Conservation (phyloP, 2,329 filamentous ascomycete species). For the Alternaria longipes region DNA sequence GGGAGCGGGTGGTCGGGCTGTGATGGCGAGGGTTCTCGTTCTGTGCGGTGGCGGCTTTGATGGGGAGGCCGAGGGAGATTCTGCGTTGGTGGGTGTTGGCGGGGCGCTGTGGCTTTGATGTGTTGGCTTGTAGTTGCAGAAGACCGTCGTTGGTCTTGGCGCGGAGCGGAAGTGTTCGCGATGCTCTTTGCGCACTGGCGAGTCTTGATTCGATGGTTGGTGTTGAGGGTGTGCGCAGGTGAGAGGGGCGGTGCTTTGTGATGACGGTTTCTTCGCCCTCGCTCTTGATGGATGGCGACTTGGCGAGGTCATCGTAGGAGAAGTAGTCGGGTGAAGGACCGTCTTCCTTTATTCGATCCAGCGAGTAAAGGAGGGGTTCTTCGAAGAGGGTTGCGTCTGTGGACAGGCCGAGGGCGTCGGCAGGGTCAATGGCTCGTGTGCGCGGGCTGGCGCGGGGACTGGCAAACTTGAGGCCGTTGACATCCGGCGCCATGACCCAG, state of each 20-base stretch:
- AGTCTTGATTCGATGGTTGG: conserved; percentile 25
- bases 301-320: conserved; percentile 16
- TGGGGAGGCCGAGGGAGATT: conserved; percentile 33
- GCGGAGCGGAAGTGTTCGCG: conserved; percentile 22
- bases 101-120: conserved; percentile 20
- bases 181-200: conserved; percentile 18
- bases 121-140: conserved; percentile 30
- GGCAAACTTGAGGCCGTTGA: conserved; percentile 27
- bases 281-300: conserved; percentile 20
- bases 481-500: conserved; percentile 22
- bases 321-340: conserved; percentile 23
- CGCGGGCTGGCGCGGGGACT: conserved; percentile 21
- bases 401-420: conserved; percentile 24
- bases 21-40: conserved; percentile 10
- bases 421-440: conserved; percentile 17
- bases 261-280: conserved; percentile 20
- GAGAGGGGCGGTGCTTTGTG: conserved; percentile 24
- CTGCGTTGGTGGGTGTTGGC: conserved; percentile 29
- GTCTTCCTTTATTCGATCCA: conserved; percentile 29
- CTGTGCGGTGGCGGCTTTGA: conserved; percentile 19
- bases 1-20: conserved; percentile 17
- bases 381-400: conserved; percentile 33
- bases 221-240: conserved; percentile 26
- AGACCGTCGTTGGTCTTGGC: conserved; percentile 34
- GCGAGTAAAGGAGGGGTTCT: conserved; percentile 27